Percentiles rank a stretch among this genome's conserved stretches.
phyloP scores from a whole-genome alignment of 148 eudicot species.

The Chenopodium album region DNA sequence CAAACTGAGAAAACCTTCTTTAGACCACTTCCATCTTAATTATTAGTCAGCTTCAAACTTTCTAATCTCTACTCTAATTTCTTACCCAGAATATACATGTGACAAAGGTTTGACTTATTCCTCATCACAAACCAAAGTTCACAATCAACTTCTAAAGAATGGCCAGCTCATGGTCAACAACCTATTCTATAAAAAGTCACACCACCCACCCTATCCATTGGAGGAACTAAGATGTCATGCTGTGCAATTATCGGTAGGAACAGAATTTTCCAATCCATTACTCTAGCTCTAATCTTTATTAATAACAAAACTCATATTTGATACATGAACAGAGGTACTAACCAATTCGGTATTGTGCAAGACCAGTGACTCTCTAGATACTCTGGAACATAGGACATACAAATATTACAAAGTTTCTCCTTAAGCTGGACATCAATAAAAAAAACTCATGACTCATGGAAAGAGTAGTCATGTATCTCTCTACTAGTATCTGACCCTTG shows the following conservation, averaged over 20 bases:
- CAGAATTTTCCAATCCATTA: background rate
- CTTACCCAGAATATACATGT: background rate
- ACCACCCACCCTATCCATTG: background rate
- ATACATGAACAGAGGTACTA: background rate
- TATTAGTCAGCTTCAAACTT: background rate
- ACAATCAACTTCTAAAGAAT: background rate
- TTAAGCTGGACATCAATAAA: background rate
- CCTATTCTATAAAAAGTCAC: background rate
- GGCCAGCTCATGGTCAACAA: background rate
- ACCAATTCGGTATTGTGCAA: background rate
- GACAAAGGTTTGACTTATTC: background rate
- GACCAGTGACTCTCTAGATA: background rate
- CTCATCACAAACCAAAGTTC: background rate
- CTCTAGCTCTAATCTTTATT: background rate
- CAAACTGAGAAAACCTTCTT: background rate
- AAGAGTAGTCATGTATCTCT: background rate
- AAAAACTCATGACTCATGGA: background rate
- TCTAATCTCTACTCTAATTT: background rate
- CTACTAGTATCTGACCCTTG: background rate
- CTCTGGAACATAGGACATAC: background rate
- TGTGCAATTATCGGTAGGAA: background rate
- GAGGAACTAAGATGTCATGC: background rate
- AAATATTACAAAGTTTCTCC: background rate
- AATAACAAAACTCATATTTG: background rate
- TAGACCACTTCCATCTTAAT: background rate